Percentiles rank a stretch among this genome's conserved stretches.
These are phyloP conservation scores for Zygoascus bituminiphila DNA, from an alignment of 805 yeast genomes.

Conservation along the genomic window DNA sequence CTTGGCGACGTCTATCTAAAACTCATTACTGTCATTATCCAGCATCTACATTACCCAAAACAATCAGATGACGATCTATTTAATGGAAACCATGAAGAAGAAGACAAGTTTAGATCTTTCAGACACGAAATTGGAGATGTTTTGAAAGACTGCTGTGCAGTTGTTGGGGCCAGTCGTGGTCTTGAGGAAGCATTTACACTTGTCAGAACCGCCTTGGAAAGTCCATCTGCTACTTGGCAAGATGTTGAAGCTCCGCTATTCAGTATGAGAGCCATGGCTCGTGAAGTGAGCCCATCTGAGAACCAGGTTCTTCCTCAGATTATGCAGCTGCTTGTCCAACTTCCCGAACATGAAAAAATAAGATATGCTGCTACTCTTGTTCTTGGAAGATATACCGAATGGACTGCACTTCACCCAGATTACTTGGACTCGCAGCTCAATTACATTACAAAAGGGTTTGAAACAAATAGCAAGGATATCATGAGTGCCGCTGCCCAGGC, in stretches of 20 bases:
- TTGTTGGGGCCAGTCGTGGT: conserved; percentile 69
- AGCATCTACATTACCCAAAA: conserved; percentile 67
- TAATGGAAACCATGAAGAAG: conserved; percentile 63
- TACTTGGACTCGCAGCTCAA: conserved; percentile 73
- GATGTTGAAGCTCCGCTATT: conserved; percentile 83
- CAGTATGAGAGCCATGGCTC: conserved; percentile 88
- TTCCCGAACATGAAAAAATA: conserved; percentile 80
- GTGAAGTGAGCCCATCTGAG: conserved; percentile 67
- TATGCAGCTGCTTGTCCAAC: conserved; percentile 54
- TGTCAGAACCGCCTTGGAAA: conserved; percentile 37
- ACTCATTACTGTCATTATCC: conserved; percentile 52
- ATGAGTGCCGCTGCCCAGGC: conserved; percentile 88
- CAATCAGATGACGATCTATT: conserved; percentile 37
- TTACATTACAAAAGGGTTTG: conserved; percentile 75
- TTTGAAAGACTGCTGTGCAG: conserved; percentile 89
- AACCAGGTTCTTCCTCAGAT: conserved; percentile 63
- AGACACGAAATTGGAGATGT: conserved; percentile 97
- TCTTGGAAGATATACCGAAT: conserved; percentile 90
- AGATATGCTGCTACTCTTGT: conserved; percentile 91
- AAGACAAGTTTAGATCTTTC: conserved; percentile 88
- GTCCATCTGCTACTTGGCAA: conserved; percentile 54
- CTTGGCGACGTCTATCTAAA: conserved; percentile 49
- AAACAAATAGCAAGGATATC: conserved; percentile 43
- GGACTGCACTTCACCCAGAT: conserved; percentile 85
- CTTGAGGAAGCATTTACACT: conserved; percentile 60